Conservation (phyloP, 228 moss, liverwort and hornwort species). For the Sphagnum magellanicum region DNA sequence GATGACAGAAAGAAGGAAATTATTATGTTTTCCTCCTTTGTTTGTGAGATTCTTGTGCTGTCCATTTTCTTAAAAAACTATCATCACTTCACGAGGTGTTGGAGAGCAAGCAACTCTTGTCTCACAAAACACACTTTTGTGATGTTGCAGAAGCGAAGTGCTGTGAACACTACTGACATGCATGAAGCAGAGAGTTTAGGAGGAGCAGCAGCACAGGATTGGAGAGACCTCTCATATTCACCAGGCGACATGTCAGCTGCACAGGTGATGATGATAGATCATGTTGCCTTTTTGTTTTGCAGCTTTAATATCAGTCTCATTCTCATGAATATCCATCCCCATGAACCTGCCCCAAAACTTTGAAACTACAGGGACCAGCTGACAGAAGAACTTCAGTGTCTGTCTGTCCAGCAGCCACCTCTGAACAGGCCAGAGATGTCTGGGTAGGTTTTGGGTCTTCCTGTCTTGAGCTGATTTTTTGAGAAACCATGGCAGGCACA, state of each 20-base stretch:
- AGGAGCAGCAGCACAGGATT: constrained; percentile 20
- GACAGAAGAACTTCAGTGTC: no score
- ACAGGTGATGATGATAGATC: constrained; percentile 28
- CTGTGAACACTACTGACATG: constrained; percentile 2
- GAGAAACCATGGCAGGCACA: constrained; percentile 33
- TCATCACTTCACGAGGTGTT: not conserved
- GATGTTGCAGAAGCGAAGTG: not conserved
- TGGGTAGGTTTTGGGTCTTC: no score
- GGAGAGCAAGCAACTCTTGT: constrained; percentile 7
- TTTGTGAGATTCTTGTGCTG: not conserved
- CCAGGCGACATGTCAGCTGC: constrained; percentile 33
- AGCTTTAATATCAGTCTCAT: constrained; percentile 7
- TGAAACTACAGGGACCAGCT: no score
- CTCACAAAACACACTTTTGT: not conserved
- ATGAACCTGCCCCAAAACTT: no score
- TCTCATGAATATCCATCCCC: no score
- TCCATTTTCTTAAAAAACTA: not conserved
- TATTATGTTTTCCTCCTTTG: not conserved
- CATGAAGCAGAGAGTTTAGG: constrained; percentile 18
- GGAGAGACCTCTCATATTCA: constrained; percentile 26
- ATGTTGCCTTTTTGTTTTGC: constrained; percentile 23
- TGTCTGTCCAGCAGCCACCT: no score
- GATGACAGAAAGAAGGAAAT: not conserved
- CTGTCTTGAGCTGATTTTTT: not conserved
- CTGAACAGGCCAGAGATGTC: no score